Conservation (phyloP, 2,329 filamentous ascomycete genomes). For the Talaromyces sp. region DNA sequence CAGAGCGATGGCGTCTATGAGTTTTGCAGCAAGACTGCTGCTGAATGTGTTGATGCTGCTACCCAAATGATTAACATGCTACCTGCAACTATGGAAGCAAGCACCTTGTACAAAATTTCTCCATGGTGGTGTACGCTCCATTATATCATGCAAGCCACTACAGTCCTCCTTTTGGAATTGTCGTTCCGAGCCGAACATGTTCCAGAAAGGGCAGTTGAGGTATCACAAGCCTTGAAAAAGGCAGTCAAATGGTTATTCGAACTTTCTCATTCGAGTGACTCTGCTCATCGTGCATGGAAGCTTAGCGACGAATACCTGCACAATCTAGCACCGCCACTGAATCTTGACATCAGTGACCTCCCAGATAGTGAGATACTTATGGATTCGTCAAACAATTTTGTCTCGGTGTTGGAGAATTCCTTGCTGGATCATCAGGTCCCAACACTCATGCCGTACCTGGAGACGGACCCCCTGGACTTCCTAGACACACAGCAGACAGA, state of each 20-base stretch:
- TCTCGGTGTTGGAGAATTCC: conserved; percentile 23
- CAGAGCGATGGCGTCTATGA: conserved; percentile 33
- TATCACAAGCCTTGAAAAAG: conserved; percentile 36
- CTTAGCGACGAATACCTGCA: conserved; percentile 37
- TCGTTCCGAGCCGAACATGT: conserved; percentile 43
- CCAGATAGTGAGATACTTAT: conserved; percentile 25
- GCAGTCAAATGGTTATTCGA: conserved; percentile 34
- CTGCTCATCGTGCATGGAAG: conserved; percentile 33
- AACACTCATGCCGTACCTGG: conserved; percentile 24
- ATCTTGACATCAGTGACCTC: conserved; percentile 30
- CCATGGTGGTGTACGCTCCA: conserved; percentile 48
- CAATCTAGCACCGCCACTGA: conserved; percentile 33
- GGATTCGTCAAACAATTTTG: conserved; percentile 20
- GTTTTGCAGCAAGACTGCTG: conserved; percentile 38
- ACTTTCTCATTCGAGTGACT: conserved; percentile 30
- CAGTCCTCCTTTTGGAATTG: conserved; percentile 44
- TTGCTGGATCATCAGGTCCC: conserved; percentile 26
- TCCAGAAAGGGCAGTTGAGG: conserved; percentile 38
- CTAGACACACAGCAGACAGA: conserved; percentile 26
- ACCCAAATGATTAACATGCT: conserved; percentile 41
- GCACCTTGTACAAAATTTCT: conserved; percentile 35
- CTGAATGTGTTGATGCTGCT: conserved; percentile 43
- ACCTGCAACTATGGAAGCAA: conserved; percentile 38
- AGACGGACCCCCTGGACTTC: conserved; percentile 28
- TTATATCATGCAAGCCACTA: conserved; percentile 44